A percentile compares a stretch with the other conserved stretches of the same genome.
phyloP scores from a whole-genome alignment of 2,329 filamentous ascomycete species.

The Pestalotiopsis sp. region DNA sequence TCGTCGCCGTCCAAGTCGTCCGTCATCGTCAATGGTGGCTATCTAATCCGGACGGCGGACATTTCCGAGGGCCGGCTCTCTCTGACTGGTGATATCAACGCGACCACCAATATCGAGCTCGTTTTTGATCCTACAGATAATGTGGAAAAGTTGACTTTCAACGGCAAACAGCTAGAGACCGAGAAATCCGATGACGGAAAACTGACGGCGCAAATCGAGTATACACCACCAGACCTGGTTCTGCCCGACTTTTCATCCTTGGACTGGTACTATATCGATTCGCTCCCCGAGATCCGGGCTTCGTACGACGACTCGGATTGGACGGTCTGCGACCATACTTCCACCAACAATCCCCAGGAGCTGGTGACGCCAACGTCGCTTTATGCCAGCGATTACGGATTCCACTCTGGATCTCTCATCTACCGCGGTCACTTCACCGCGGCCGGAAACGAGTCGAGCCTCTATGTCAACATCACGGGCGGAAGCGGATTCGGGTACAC shows the following conservation, averaged over 20 bases:
- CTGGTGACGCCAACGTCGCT: not conserved
- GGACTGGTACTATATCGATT: conserved; percentile 71
- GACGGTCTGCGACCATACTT: conserved; percentile 57
- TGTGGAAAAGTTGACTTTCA: conserved; percentile 27
- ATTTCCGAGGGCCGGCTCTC: conserved; percentile 59
- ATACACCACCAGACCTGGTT: conserved; percentile 32
- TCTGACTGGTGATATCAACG: conserved; percentile 73
- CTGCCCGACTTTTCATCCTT: conserved; percentile 62
- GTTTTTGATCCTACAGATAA: conserved; percentile 58
- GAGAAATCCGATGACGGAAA: conserved; percentile 17
- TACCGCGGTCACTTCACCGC: conserved; percentile 73
- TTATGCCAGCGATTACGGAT: conserved; percentile 70
- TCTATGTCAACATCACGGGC: conserved; percentile 65
- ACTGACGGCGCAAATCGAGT: conserved; percentile 16
- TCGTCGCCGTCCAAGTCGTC: conserved; percentile 25
- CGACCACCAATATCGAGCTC: conserved; percentile 68
- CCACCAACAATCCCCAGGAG: conserved; percentile 56
- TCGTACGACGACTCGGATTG: conserved; percentile 72
- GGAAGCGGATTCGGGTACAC: conserved; percentile 69
- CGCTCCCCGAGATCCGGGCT: conserved; percentile 67
- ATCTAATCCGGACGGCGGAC: conserved; percentile 64
- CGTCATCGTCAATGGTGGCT: conserved; percentile 67
- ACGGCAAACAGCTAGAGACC: not conserved
- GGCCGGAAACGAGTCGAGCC: conserved; percentile 58
- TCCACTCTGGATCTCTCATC: conserved; percentile 68